Conservation (phyloP, 495 filamentous ascomycete species). For the Aspergillus sclerotiicarbonarius region DNA sequence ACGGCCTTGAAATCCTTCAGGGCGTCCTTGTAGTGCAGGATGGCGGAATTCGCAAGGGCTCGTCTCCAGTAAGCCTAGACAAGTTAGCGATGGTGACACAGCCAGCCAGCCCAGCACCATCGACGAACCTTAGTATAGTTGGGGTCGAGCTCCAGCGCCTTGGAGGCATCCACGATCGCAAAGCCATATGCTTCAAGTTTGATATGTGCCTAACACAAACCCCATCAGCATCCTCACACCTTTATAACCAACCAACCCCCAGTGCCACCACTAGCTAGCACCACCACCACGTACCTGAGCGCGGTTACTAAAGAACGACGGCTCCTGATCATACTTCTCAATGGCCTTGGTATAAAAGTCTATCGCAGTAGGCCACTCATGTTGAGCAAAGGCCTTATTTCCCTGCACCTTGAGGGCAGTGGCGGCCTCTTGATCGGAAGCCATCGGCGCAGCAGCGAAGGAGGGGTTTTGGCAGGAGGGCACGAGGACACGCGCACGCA, state of each 20-base stretch:
- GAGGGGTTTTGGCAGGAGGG: slow-evolving; percentile 25
- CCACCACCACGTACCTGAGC: slow-evolving; percentile 68
- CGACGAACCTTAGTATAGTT: slow-evolving; percentile 77
- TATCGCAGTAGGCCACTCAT: slow-evolving; percentile 84
- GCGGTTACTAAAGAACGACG: slow-evolving; percentile 88
- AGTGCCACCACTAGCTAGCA: slow-evolving; percentile 1
- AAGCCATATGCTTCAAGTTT: slow-evolving; percentile 94
- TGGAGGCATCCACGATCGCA: slow-evolving; percentile 88
- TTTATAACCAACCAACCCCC: neutral
- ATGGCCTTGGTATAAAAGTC: slow-evolving; percentile 91
- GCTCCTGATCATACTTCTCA: slow-evolving; percentile 76
- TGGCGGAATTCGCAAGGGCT: slow-evolving; percentile 85
- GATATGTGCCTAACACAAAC: slow-evolving; percentile 69
- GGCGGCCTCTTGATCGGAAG: slow-evolving; percentile 62
- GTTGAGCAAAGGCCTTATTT: slow-evolving; percentile 84
- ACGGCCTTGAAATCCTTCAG: slow-evolving; percentile 91
- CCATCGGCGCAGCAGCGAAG: slow-evolving; percentile 30
- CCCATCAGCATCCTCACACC: slow-evolving; percentile 17
- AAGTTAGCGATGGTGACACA: neutral
- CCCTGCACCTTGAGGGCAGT: slow-evolving; percentile 85
- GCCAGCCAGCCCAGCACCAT: neutral
- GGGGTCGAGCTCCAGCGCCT: slow-evolving; percentile 88
- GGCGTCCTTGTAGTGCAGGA: slow-evolving; percentile 81
- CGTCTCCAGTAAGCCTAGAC: slow-evolving; percentile 89
- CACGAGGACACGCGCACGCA: slow-evolving; percentile 33